Percentiles rank a stretch among this genome's conserved stretches.
phyloP scores from a whole-genome alignment of 148 eudicot species.

The Cornus florida region DNA sequence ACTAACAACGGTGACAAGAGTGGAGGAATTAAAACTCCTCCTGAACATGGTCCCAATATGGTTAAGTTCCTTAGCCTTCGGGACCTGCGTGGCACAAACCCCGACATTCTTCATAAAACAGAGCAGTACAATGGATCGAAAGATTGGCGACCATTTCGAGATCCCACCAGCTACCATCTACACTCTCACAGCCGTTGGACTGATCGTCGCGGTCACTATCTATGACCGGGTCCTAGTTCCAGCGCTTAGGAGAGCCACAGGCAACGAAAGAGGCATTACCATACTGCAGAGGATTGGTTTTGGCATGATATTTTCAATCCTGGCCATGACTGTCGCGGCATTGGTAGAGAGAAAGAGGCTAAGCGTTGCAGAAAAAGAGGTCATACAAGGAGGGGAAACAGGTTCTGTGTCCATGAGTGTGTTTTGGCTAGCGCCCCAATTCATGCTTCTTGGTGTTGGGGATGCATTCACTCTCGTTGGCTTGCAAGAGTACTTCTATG shows the following conservation, averaged over 20 bases:
- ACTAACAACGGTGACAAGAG: constrained; percentile 57
- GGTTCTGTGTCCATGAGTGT: constrained; percentile 35
- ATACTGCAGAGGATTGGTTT: constrained; percentile 56
- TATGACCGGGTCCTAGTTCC: constrained; percentile 57
- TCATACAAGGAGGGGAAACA: neutral
- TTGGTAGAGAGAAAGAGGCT: constrained; percentile 46
- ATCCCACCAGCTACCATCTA: constrained; percentile 59
- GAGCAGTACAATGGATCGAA: constrained; percentile 39
- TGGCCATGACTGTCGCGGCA: constrained; percentile 44
- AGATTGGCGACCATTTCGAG: constrained; percentile 24
- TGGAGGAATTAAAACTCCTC: constrained; percentile 64
- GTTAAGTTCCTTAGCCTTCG: constrained; percentile 53
- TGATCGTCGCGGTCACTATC: constrained; percentile 34
- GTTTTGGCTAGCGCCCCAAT: constrained; percentile 70
- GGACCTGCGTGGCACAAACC: constrained; percentile 52
- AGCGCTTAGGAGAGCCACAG: constrained; percentile 38
- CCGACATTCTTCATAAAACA: constrained; percentile 74
- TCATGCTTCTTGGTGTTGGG: constrained; percentile 49
- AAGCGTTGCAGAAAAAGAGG: neutral
- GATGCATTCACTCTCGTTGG: constrained; percentile 67
- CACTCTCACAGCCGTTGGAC: constrained; percentile 36
- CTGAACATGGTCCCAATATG: constrained; percentile 59
- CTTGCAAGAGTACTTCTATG: constrained; percentile 72
- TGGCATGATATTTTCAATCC: constrained; percentile 51
- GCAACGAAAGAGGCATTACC: constrained; percentile 53